A percentile compares a stretch with the other conserved stretches of the same genome.
Evolutionary conservation across 345 rosid species (phyloP).

Genomic region (rapeseed (Brassica napus)): Da-Ae NC_063446.1:73807501-73808000

Average conservation of each 20-base stretch:
- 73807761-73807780: neutral
- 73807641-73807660: neutral
- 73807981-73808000: neutral
- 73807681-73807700: neutral
- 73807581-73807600: neutral
- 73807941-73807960: neutral
- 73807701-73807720: conserved; percentile 17
- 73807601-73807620: neutral
- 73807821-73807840: conserved; percentile 15
- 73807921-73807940: conserved; percentile 3
- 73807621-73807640: neutral
- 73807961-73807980: neutral
- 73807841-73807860: neutral
- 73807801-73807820: conserved; percentile 5
- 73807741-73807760: neutral
- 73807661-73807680: neutral
- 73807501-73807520: neutral
- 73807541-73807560: neutral
- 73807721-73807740: conserved; percentile 29
- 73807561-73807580: neutral
- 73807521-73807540: neutral
- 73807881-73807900: neutral
- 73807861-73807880: no score
- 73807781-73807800: neutral
- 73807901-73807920: neutral